Base-by-base conservation (phyloP, 495 filamentous ascomycete genomes). In the Podospora pseudopauciseta region DNA sequence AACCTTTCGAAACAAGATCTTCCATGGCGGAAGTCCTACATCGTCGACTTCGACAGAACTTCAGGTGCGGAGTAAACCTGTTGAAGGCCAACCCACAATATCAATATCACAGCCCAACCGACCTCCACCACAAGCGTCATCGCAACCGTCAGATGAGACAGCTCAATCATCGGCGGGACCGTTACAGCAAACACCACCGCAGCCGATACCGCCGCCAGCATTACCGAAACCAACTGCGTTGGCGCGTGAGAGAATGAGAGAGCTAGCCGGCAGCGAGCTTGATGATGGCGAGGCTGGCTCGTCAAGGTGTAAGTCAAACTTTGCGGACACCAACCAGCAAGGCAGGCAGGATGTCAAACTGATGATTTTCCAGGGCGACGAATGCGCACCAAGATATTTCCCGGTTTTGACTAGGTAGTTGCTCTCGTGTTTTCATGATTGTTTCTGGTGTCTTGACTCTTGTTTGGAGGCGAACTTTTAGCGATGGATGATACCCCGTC, bases 241-340 rank as follows among this genome's bases (percentile, higher is more conserved):
- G 7, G 63, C 72, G 7, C 68, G 75, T 19, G 60, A 70, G n/a
- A 71, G 77, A 2, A 79, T 78, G 77, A 71, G 75, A 7, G 71
- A 74, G 27, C 69, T 78, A 5, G 76, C 77, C 11, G 74, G 74
- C 15, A 67, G 70, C 34, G 66, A 73, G 1, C 56, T 69, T 1
- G 72, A 74, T 19, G 67, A 74, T n/a, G 74, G 68, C 16, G 63
- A 67, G 20, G 61, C 61, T 23, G 56, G 60, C 9, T 19, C 64
- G 57, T 69, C 71, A 19, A 68, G 28, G 44, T 75, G 76, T 76
- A 70, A 71, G 73, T 69, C 15, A 9, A 61, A 28, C 16, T 27
- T 3, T 23, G 23, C 23, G 4, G 64, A 27, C 13, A 34, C 15
- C 23, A 53, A 55, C 32, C 44, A 9, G 23, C 18, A 44, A 5